Percentiles rank a stretch among this genome's conserved stretches.
Conservation (phyloP, 2,329 filamentous ascomycete genomes). For the Ascocoryne sarcoides region DNA sequence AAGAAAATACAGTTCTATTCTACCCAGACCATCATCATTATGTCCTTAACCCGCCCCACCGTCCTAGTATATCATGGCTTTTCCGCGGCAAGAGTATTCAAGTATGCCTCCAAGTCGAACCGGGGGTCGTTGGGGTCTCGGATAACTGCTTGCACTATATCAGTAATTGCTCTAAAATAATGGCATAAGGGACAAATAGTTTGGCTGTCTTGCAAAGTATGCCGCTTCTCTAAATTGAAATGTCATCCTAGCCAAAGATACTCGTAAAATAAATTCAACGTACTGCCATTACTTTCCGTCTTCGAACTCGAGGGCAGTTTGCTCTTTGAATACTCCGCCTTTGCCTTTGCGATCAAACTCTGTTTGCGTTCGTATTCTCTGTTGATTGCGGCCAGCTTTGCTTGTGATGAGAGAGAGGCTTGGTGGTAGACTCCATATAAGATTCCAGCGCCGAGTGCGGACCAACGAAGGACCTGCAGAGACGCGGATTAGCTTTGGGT, state of each 20-base stretch:
- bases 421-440: conserved; percentile 97
- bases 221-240: too few relatives aligned
- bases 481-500: background rate
- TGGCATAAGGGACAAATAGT: too few relatives aligned
- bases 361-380: conserved; percentile 87
- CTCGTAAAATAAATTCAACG: conserved; percentile 11
- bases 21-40: conserved; percentile 19
- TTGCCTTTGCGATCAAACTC: conserved; percentile 84
- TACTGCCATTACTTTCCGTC: conserved; percentile 31
- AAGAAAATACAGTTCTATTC: conserved; percentile 19
- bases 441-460: conserved; percentile 81
- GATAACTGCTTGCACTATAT: conserved; percentile 43
- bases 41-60: conserved; percentile 8
- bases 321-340: conserved; percentile 82
- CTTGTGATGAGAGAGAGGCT: conserved; percentile 62
- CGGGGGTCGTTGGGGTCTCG: conserved; percentile 75
- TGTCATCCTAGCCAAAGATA: too few relatives aligned
- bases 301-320: conserved; percentile 41
- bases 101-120: conserved; percentile 85
- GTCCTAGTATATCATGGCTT: conserved; percentile 18
- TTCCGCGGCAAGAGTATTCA: conserved; percentile 52
- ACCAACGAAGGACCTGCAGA: conserved; percentile 87
- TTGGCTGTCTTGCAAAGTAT: too few relatives aligned
- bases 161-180: too few relatives aligned
- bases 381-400: conserved; percentile 62